Evolutionary conservation across 2,329 filamentous ascomycete genomes (phyloP).

Genomic region (Penicillium sp.): DNA sequence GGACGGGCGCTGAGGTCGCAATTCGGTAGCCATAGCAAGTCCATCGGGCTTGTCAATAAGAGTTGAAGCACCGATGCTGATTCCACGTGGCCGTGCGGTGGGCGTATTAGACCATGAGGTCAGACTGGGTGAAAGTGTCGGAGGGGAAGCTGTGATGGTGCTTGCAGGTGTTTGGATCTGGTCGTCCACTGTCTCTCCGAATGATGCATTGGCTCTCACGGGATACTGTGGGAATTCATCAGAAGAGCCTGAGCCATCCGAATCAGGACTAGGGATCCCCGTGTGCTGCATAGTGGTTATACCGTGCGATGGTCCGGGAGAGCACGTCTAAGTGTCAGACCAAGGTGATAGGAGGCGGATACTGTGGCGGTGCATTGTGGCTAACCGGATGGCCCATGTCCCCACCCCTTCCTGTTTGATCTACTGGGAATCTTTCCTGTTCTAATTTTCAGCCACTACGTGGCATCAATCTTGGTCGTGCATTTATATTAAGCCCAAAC

Average conservation of each 20-base stretch:
- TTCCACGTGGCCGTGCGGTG: slow-evolving; percentile 43
- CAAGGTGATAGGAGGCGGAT: slow-evolving; percentile 25
- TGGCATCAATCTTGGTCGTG: background rate
- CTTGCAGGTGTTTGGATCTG: slow-evolving; percentile 33
- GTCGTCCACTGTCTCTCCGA: slow-evolving; percentile 33
- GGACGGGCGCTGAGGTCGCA: slow-evolving; percentile 64
- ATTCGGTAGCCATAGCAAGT: slow-evolving; percentile 32
- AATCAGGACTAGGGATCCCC: slow-evolving; percentile 43
- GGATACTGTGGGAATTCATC: slow-evolving; percentile 42
- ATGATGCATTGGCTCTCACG: slow-evolving; percentile 32
- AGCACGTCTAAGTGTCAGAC: slow-evolving; percentile 8
- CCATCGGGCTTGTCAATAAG: slow-evolving; percentile 45
- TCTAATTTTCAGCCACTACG: background rate
- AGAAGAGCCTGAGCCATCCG: slow-evolving; percentile 43
- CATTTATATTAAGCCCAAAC: background rate
- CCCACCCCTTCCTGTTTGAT: slow-evolving; percentile 4
- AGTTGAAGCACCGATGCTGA: slow-evolving; percentile 43
- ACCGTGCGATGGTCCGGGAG: slow-evolving; percentile 19
- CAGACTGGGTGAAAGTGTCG: slow-evolving; percentile 27
- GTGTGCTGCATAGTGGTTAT: slow-evolving; percentile 44
- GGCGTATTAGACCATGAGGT: slow-evolving; percentile 40
- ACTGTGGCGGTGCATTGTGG: slow-evolving; percentile 23
- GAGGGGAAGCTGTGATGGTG: slow-evolving; percentile 37
- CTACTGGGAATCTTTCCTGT: slow-evolving; percentile 4
- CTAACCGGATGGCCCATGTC: slow-evolving; percentile 1